These are phyloP conservation scores for Scytalidium lignicola DNA, from an alignment of 2,329 filamentous ascomycete genomes.

Conservation along the genomic window DNA sequence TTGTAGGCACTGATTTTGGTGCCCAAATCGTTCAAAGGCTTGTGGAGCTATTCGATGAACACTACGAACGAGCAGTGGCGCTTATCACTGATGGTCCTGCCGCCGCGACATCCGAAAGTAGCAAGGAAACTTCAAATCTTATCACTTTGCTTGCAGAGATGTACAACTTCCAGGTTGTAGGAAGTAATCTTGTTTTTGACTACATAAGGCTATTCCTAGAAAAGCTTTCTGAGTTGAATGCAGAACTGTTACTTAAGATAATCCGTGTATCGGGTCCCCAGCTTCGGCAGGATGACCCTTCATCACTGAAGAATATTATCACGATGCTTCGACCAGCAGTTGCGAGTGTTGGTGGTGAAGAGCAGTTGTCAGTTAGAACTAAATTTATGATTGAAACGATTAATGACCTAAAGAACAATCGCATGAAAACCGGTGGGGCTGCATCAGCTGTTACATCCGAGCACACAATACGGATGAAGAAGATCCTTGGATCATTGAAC, in stretches of 20 bases:
- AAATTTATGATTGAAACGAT: constrained; percentile 98
- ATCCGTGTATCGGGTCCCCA: constrained; percentile 78
- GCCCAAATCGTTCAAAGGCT: constrained; percentile 78
- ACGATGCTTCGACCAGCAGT: constrained; percentile 70
- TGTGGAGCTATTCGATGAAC: constrained; percentile 67
- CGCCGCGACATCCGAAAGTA: constrained; percentile 19
- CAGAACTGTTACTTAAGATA: constrained; percentile 79
- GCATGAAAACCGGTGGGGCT: constrained; percentile 68
- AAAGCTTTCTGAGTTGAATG: constrained; percentile 76
- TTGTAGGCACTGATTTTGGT: constrained; percentile 83
- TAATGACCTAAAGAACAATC: constrained; percentile 90
- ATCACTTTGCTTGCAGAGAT: constrained; percentile 79
- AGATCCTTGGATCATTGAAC: constrained; percentile 75
- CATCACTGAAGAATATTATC: constrained; percentile 84
- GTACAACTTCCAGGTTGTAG: constrained; percentile 87
- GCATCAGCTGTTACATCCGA: constrained; percentile 72
- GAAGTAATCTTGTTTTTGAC: constrained; percentile 81
- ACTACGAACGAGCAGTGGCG: constrained; percentile 44
- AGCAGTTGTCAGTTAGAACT: constrained; percentile 75
- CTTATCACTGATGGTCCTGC: constrained; percentile 29
- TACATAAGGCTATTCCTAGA: constrained; percentile 75
- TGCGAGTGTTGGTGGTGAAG: constrained; percentile 55
- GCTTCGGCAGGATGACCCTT: constrained; percentile 82
- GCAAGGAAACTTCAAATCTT: constrained; percentile 68
- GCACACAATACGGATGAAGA: constrained; percentile 84